phyloP scores from a whole-genome alignment of 2,329 filamentous ascomycete species.

The Metarhizium brunneum region DNA sequence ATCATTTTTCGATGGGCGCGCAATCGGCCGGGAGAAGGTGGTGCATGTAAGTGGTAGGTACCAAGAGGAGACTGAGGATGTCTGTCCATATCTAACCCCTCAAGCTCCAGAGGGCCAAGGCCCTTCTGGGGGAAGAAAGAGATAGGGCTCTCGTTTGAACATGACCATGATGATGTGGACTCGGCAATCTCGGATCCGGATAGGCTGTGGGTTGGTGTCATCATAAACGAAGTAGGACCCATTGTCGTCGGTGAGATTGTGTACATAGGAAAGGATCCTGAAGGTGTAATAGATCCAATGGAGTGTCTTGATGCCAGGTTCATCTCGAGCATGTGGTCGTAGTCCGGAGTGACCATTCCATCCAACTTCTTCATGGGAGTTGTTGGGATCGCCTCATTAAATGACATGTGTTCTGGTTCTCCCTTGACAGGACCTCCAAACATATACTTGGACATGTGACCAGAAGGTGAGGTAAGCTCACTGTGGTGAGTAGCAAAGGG shows the following conservation, averaged over 20 bases:
- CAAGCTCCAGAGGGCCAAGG: conserved; percentile 21
- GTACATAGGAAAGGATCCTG: conserved; percentile 26
- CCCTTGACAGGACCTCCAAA: conserved; percentile 23
- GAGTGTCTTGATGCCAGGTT: conserved; percentile 22
- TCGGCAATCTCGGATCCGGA: conserved; percentile 29
- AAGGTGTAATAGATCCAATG: conserved; percentile 28
- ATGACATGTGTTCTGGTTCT: conserved; percentile 24
- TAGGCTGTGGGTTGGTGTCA: conserved; percentile 30
- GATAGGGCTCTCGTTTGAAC: conserved; percentile 31
- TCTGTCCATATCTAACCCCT: conserved; percentile 25
- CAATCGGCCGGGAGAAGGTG: conserved; percentile 22
- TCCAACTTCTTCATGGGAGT: conserved; percentile 29
- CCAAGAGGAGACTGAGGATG: conserved; percentile 25
- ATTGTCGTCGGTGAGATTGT: conserved; percentile 24
- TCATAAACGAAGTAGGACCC: conserved; percentile 25
- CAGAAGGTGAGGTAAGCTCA: conserved; percentile 27
- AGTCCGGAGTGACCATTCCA: conserved; percentile 23
- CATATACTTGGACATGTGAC: conserved; percentile 24
- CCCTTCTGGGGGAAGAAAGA: conserved; percentile 27
- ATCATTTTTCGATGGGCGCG: conserved; percentile 29
- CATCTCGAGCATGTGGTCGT: conserved; percentile 30
- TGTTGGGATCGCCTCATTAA: conserved; percentile 21
- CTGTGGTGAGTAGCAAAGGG: conserved; percentile 16
- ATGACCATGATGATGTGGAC: conserved; percentile 28
- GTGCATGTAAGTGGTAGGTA: conserved; percentile 21